Base-by-base conservation (phyloP, 2,329 filamentous ascomycete genomes). In the Scytalidium lignicola region DNA sequence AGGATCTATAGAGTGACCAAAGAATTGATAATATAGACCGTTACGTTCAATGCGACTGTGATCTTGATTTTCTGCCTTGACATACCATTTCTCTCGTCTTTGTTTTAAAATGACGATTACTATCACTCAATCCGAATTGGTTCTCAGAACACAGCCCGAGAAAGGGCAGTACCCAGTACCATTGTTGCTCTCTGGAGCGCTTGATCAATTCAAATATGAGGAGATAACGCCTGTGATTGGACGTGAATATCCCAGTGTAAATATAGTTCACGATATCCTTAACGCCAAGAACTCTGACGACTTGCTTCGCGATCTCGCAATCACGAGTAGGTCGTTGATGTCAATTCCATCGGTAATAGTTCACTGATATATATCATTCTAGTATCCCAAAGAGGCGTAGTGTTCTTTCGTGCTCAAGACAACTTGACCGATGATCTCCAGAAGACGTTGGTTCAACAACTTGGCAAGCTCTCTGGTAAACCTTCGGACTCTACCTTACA, bases 161-260 rank as follows among this genome's bases (percentile, higher is more conserved):
- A 37, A 44, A n/a, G n/a, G n/a, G n/a, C n/a, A n/a, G n/a, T 26
- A 26, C 23, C 32, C 32, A 37, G n/a, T 7, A n/a, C 32, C 32
- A 9, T 13, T 37, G 7, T n/a, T 4, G 7, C 5, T n/a, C 15
- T 9, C 8, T 2, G 53, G 53, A 8, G 29, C 17, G 6, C 47
- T 55, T 19, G 43, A 46, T 37, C 50, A 69, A 10, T 78, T 74
- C 52, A 71, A 80, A 52, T 70, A 71, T 2, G 79, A 82, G 49
- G 82, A 85, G 26, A 67, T 77, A 3, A 85, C 82, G 1, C 82
- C 82, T 0, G 67, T 76, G 40, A 84, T 86, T 49, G 83, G 82
- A 3, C 73, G 74, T 6, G 83, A 86, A 58, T 86, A 75, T 53
- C 70, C 74, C n/a, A 73, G 71, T 13, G 72, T 77, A 28, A 76